These are phyloP conservation scores for Coprinellus aureogranulatus DNA, from an alignment of 768 basidiomycete genomes.

Conservation along the genomic window DNA sequence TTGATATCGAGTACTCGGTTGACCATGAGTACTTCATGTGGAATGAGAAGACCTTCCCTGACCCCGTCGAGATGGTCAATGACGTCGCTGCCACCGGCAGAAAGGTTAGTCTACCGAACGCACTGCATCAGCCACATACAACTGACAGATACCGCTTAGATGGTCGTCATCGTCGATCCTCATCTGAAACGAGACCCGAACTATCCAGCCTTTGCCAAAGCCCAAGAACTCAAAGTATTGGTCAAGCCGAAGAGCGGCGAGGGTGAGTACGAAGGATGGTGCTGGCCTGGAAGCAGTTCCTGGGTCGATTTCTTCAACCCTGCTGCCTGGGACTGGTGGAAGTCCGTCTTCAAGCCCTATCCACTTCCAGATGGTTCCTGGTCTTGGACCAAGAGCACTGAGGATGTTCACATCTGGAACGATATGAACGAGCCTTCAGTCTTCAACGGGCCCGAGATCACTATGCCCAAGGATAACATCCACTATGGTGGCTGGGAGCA, in stretches of 20 bases:
- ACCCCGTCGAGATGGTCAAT: slow-evolving; percentile 90
- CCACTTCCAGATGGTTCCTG: slow-evolving; percentile 53
- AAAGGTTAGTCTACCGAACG: slow-evolving; percentile 52
- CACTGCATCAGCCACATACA: background rate
- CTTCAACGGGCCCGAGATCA: slow-evolving; percentile 98
- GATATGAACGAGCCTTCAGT: slow-evolving; percentile 99
- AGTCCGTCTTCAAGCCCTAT: slow-evolving; percentile 68
- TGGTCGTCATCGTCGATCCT: slow-evolving; percentile 97
- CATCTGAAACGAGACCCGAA: slow-evolving; percentile 81
- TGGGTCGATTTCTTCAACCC: slow-evolving; percentile 99
- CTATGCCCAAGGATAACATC: slow-evolving; percentile 61
- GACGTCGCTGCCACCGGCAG: slow-evolving; percentile 82
- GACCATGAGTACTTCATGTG: slow-evolving; percentile 98
- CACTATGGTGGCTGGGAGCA: slow-evolving; percentile 98
- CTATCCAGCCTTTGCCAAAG: slow-evolving; percentile 84
- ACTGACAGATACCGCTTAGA: slow-evolving; percentile 46
- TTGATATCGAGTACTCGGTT: slow-evolving; percentile 93
- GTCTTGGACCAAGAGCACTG: slow-evolving; percentile 78
- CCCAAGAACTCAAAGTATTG: slow-evolving; percentile 77
- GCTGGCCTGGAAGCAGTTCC: slow-evolving; percentile 94
- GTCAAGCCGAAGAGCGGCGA: slow-evolving; percentile 79
- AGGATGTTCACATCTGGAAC: slow-evolving; percentile 92
- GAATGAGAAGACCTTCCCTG: slow-evolving; percentile 89
- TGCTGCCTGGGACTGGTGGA: slow-evolving; percentile 88
- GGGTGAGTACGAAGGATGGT: slow-evolving; percentile 95